Evolutionary conservation across 257 asterid genomes (phyloP).

Genomic region (Petunia axillaris): DNA sequence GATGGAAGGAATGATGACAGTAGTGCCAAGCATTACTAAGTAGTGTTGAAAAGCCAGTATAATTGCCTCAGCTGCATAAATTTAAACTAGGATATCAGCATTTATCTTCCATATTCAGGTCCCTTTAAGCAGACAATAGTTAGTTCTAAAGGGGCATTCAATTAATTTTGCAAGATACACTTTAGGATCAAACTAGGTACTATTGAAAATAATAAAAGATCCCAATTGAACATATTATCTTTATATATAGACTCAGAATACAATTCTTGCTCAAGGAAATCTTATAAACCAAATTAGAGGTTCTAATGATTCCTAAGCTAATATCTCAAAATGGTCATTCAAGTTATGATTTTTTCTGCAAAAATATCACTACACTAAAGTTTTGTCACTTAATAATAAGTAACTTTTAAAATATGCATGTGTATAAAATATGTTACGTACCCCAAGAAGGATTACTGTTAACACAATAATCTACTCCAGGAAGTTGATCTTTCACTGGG

Average conservation of each 20-base stretch:
- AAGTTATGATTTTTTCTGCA: not conserved
- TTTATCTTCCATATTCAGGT: not conserved
- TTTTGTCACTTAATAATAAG: not conserved
- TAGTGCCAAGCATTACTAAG: constrained; percentile 91
- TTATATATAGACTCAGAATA: too few relatives aligned
- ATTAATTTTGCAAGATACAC: not conserved
- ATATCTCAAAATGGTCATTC: not conserved
- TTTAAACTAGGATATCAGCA: not conserved
- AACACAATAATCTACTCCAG: constrained; percentile 70
- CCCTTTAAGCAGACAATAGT: not conserved
- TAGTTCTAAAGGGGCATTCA: not conserved
- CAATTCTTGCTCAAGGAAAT: not conserved
- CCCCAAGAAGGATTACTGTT: constrained; percentile 93
- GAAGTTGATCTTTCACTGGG: constrained; percentile 80
- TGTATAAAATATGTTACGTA: constrained; percentile 28
- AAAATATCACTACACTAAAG: not conserved
- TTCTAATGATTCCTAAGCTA: too few relatives aligned
- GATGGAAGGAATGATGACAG: constrained; percentile 79
- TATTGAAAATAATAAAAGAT: not conserved
- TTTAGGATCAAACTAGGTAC: not conserved
- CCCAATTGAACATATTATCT: not conserved
- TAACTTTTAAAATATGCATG: not conserved
- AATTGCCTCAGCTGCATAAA: constrained; percentile 70
- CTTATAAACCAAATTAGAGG: not conserved
- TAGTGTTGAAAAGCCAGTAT: constrained; percentile 93